Conservation (phyloP, 2,329 filamentous ascomycete species). For the Apiospora arundinis region DNA sequence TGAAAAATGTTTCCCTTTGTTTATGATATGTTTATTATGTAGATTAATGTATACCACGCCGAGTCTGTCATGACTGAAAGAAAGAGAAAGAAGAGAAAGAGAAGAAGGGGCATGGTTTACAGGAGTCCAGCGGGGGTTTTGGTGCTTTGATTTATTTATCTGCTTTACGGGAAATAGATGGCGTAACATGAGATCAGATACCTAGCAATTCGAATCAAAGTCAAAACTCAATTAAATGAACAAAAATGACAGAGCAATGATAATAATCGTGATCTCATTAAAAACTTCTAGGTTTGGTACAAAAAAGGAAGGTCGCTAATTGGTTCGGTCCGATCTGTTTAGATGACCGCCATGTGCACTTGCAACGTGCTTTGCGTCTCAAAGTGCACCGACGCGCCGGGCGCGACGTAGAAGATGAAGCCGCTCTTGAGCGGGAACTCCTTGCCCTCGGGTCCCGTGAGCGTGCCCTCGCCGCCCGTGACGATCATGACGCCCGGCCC, state of each 20-base stretch:
- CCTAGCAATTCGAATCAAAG: too few relatives aligned
- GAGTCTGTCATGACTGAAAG: too few relatives aligned
- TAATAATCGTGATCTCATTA: not conserved
- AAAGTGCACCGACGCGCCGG: constrained; percentile 48
- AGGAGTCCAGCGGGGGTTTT: too few relatives aligned
- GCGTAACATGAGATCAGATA: too few relatives aligned
- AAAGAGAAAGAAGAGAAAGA: too few relatives aligned
- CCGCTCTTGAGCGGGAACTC: constrained; percentile 64
- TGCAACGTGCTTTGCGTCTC: constrained; percentile 43
- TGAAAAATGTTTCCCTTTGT: too few relatives aligned
- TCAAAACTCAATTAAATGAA: not conserved
- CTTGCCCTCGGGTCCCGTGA: constrained; percentile 58
- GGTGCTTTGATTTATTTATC: too few relatives aligned
- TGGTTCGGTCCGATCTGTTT: not conserved
- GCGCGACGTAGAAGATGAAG: constrained; percentile 70
- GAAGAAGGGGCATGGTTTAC: too few relatives aligned
- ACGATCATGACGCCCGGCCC: constrained; percentile 71
- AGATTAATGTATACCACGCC: too few relatives aligned
- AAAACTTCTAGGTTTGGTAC: not conserved
- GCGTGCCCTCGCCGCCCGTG: constrained; percentile 61
- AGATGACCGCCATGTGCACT: constrained; percentile 46
- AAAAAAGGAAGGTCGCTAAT: not conserved
- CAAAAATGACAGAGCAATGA: not conserved
- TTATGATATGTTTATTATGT: too few relatives aligned
- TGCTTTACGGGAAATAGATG: too few relatives aligned